Evolutionary conservation across 345 rosid species (phyloP), one percentile per base, ranked within the genome.

Genomic region (Xanthoceras sorbifolium): DNA sequence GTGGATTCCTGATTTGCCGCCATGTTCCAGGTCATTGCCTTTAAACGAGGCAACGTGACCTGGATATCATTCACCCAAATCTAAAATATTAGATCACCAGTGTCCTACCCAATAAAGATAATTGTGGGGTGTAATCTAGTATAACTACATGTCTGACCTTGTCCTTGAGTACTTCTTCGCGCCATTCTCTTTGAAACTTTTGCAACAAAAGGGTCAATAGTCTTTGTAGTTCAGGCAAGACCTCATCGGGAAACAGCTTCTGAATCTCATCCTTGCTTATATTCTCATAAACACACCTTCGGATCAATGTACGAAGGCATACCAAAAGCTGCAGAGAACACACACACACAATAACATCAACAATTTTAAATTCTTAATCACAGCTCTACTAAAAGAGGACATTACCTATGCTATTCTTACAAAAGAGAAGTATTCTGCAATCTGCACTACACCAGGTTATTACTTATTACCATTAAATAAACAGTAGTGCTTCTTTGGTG

Each of bases 121-220:
- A 28, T 55, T 32, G 6, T 28, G 8, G 8, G 32, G 7, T 9
- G 54, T 20, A 44, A 22, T 7, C 7, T 20, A 63, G 36, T 42
- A 72, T 32, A 34, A 64, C 18, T 3, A 23, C 74, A 64, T 9
- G 23, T 36, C 69, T 57, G 25, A 87, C 94, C 91, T 90, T 84
- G 76, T 87, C 85, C 80, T 81, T 86, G 34, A 81, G 67, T 36
- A 82, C 84, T 48, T 87, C 92, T 9, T 83, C 88, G 0, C 78
- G 86, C 94, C 94, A 91, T 73, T 89, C 88, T 67, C 57, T 83
- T 76, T 86, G 91, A 74, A 91, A 89, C 82, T 89, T 89, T 42
- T 86, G 92, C 67, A 89, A 79, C 79, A 89, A 31, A 50, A 89
- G 87, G 6, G 92, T 86, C 85, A 89, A 75, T 22, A 90, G 63